Evolutionary conservation across 2,329 filamentous ascomycete species (phyloP).

Genomic region (Sporothrix pallida): DNA sequence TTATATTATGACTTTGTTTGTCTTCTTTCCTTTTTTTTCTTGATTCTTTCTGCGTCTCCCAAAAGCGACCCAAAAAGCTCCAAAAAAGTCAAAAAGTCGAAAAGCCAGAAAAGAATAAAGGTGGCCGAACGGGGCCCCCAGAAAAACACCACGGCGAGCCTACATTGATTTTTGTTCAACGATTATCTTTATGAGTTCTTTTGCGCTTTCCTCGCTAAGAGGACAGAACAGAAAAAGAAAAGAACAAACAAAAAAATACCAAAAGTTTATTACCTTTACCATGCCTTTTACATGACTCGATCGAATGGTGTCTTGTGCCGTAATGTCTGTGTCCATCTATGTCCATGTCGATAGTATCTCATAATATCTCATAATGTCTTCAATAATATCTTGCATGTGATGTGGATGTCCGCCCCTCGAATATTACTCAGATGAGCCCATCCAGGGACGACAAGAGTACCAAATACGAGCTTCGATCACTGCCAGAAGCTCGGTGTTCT

Average conservation of each 20-base stretch:
- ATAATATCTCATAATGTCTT: not conserved
- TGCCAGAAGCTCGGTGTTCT: not conserved
- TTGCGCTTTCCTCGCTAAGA: not conserved
- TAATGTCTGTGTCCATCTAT: not conserved
- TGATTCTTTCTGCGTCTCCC: not conserved
- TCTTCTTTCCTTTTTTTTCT: not conserved
- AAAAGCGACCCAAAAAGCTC: slow-evolving; percentile 20
- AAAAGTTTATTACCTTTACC: not conserved
- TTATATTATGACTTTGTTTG: slow-evolving; percentile 12
- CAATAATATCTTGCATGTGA: not conserved
- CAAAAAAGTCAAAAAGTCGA: not conserved
- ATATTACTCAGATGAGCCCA: too few species aligned
- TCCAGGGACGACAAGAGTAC: too few species aligned
- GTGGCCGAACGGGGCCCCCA: not conserved
- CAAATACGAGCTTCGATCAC: too few species aligned
- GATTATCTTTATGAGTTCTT: not conserved
- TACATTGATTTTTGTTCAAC: not conserved
- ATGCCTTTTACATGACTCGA: not conserved
- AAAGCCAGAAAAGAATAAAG: slow-evolving; percentile 17
- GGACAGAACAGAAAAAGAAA: slow-evolving; percentile 24
- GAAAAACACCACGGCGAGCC: slow-evolving; percentile 8
- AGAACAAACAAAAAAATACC: not conserved
- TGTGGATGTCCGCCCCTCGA: not conserved
- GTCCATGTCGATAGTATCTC: too few species aligned
- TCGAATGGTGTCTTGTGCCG: not conserved